Base-by-base conservation (phyloP, 805 yeast species). In the Nakazawaea holstii region DNA sequence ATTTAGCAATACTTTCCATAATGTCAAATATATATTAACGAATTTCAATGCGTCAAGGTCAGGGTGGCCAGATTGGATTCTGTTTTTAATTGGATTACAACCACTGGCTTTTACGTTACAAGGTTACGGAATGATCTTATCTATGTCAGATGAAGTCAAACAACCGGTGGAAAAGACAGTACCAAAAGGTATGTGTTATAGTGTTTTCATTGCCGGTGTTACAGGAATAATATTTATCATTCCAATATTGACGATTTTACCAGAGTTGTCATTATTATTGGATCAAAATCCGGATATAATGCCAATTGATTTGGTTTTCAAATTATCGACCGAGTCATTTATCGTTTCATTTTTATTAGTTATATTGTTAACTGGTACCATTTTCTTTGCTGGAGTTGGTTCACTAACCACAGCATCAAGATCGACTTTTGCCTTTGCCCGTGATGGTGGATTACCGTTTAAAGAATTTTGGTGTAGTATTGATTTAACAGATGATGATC, bases 91-190 rank as follows among this genome's bases (percentile, higher is more conserved):
- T 39, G 94, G 94, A 0, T 75, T 87, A 49, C 90, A 84, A 62
- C 84, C 87, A 52, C 81, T 90, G 1, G 80, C 86, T 30, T 84
- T 85, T 64, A 86, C 92, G 20, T 70, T 87, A 58, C 87, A 87
- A 50, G 95, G 94, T 0, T 87, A 84, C 62, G 92, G 92, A 27
- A 80, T 87, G 77, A 69, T 87, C 27, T 86, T 88, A 15, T 82
- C 92, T 6, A 77, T 87, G 70, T 80, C 90, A 41, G 95, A 87
- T 57, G 95, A 87, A 64, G 94, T 87, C 13, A 76, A 80, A 52
- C 70, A 70, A 20, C 92, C 95, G 0, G 46, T 47, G 29, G 94
- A 87, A 59, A 75, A 68, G 48, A 82, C 80, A 44, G 82, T 87
- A 56, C 90, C 95, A 13, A 75, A 76, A 53, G 94, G 94, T 5